Evolutionary conservation across 1,284 basidiomycete species (phyloP), one percentile per base, ranked within the genome.

Genomic region (Paramarasmius palmivorus): DNA sequence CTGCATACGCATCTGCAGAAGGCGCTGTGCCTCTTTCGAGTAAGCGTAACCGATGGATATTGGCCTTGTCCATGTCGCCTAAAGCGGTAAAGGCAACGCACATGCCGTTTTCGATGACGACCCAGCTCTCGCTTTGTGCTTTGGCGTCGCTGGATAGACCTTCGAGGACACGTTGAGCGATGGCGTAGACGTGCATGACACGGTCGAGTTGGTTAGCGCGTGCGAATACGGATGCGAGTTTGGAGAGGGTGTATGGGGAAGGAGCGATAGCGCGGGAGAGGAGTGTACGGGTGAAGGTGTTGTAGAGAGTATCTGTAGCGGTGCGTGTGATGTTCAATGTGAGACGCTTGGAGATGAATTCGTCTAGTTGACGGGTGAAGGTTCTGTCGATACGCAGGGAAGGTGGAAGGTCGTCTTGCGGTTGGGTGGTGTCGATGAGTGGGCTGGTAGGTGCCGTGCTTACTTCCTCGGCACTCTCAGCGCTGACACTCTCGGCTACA

Each of bases 1-100:
- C 90, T 2, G 92, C 94, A 64, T 97, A 98, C 0, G 93, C 90
- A 59, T 97, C 93, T 2, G 94, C 87, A 0, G 83, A 86, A 2
- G 94, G 95, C 1, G 83, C 78, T n/a, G 84, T 79, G 0, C 92
- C 90, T 17, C 88, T 81, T 49, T 88, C 79, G 15, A 95, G 74
- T 45, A 98, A 86, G 40, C 92, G 81, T n/a, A 74, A 68, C 20
- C 93, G 84, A 68, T 97, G 92, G 22, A 88, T 74, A 63, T 92
- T 89, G 1, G 93, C 93, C 22, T 83, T 78, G 50, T 92, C 86
- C 53, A 92, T 73, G 53, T 91, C 83, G 1, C 92, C 93, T 2
- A 85, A 79, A 62, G 94, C 89, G 0, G 92, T 92, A 34, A 87
- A 76, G 1, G 88, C 92, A 53, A 92, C 82, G 56, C 97, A 79